Percentiles rank a stretch among this genome's conserved stretches.
phyloP scores from a whole-genome alignment of 805 yeast species.

The Candida wancherniae region DNA sequence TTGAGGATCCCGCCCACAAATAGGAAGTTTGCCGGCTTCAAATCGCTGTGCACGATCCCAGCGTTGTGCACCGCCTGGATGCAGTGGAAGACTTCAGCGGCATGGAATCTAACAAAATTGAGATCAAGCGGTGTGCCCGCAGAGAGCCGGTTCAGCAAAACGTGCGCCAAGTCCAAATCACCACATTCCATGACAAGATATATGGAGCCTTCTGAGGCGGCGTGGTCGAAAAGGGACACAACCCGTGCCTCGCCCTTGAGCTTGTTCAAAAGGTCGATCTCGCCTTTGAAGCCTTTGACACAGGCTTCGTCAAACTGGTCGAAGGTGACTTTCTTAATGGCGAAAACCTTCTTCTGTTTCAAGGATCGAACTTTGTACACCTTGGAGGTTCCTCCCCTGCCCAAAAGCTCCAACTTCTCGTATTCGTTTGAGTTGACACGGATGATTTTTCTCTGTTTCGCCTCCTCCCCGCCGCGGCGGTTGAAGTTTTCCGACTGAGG shows the following conservation, averaged over 20 bases:
- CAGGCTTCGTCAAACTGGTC: constrained; percentile 77
- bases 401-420: constrained; percentile 72
- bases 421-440: constrained; percentile 55
- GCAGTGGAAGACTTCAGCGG: constrained; percentile 74
- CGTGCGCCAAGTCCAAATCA: constrained; percentile 82
- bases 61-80: constrained; percentile 82
- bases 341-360: constrained; percentile 55
- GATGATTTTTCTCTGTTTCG: constrained; percentile 25
- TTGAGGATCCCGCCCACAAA: constrained; percentile 81
- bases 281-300: constrained; percentile 80
- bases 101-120: constrained; percentile 74
- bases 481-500: neutral
- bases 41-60: constrained; percentile 81
- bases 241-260: constrained; percentile 62
- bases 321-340: constrained; percentile 75
- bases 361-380: constrained; percentile 70
- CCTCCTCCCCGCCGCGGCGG: constrained; percentile 12
- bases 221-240: constrained; percentile 70
- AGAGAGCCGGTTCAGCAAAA: constrained; percentile 53
- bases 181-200: constrained; percentile 92
- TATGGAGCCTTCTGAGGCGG: constrained; percentile 59
- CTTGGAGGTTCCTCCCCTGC: constrained; percentile 89
- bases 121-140: constrained; percentile 49
- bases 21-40: constrained; percentile 64
- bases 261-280: constrained; percentile 66